Percentiles rank a stretch among this genome's conserved stretches.
These are phyloP conservation scores for Phialocephala sp. DNA, from an alignment of 2,329 filamentous ascomycete genomes.

Conservation along the genomic window DNA sequence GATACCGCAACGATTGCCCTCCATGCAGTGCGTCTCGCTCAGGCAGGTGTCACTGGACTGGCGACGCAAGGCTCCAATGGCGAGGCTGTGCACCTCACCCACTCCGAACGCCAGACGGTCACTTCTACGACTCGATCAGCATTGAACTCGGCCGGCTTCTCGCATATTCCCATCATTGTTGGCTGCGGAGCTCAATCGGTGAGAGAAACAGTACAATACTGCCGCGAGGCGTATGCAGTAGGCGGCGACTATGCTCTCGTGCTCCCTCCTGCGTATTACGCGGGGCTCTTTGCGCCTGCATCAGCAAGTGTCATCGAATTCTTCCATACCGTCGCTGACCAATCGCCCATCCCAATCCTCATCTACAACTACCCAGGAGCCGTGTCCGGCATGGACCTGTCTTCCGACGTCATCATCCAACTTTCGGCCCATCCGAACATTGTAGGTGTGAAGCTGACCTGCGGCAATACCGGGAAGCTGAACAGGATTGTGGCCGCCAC, in stretches of 20 bases:
- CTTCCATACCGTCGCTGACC: conserved; percentile 66
- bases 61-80: conserved; percentile 71
- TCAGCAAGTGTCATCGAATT: conserved; percentile 61
- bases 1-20: conserved; percentile 60
- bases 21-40: conserved; percentile 61
- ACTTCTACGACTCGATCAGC: conserved; percentile 65
- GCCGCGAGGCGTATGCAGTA: conserved; percentile 63
- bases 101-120: conserved; percentile 64
- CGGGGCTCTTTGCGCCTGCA: conserved; percentile 60
- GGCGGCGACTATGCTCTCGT: conserved; percentile 72
- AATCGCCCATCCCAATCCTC: conserved; percentile 76
- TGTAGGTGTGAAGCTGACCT: conserved; percentile 89
- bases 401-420: conserved; percentile 83
- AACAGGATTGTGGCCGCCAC: conserved; percentile 60
- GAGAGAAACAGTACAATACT: conserved; percentile 68
- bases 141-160: conserved; percentile 62
- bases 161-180: conserved; percentile 66
- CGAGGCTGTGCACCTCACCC: conserved; percentile 69
- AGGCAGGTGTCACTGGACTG: conserved; percentile 64
- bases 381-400: conserved; percentile 86
- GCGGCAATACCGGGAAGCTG: conserved; percentile 74
- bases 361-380: conserved; percentile 93
- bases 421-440: conserved; percentile 84
- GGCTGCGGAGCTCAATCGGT: conserved; percentile 71
- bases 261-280: conserved; percentile 72